phyloP scores from a whole-genome alignment of 2,329 filamentous ascomycete species.

The Bisporella sp. region DNA sequence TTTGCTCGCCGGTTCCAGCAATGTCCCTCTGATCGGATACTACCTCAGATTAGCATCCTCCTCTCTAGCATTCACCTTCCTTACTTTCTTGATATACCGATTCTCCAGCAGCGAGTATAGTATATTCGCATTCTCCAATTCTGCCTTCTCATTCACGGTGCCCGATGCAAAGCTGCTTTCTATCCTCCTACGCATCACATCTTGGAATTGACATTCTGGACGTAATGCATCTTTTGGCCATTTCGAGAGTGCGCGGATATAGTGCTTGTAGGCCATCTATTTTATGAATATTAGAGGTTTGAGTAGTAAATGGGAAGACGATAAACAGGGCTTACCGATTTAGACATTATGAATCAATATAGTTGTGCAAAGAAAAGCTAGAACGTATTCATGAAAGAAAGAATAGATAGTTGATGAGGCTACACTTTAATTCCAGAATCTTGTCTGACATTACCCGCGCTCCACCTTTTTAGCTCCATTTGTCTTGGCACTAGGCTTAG shows the following conservation, averaged over 20 bases:
- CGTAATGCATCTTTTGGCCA: conserved; percentile 61
- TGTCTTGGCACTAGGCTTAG: neutral
- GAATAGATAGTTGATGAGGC: too few relatives aligned
- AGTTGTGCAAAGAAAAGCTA: too few relatives aligned
- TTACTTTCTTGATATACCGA: conserved; percentile 49
- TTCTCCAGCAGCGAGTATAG: conserved; percentile 53
- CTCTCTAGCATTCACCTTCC: neutral
- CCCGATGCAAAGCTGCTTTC: conserved; percentile 17
- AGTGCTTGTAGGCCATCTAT: conserved; percentile 39
- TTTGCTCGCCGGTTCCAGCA: conserved; percentile 53
- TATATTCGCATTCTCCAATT: conserved; percentile 51
- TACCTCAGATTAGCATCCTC: conserved; percentile 13
- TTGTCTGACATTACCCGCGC: too few relatives aligned
- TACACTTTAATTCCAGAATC: too few relatives aligned
- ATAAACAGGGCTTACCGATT: conserved; percentile 18
- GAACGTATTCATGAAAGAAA: too few relatives aligned
- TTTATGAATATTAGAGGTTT: neutral
- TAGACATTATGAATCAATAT: conserved; percentile 18
- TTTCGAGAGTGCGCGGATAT: conserved; percentile 43
- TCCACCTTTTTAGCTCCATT: too few relatives aligned
- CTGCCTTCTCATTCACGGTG: conserved; percentile 35
- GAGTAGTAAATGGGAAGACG: neutral
- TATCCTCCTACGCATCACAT: conserved; percentile 43
- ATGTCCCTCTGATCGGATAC: conserved; percentile 41
- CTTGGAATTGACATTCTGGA: conserved; percentile 55